These are phyloP conservation scores for Centrapalus pauciflorus DNA, from an alignment of 129 eudicot species.

Conservation along the genomic window DNA sequence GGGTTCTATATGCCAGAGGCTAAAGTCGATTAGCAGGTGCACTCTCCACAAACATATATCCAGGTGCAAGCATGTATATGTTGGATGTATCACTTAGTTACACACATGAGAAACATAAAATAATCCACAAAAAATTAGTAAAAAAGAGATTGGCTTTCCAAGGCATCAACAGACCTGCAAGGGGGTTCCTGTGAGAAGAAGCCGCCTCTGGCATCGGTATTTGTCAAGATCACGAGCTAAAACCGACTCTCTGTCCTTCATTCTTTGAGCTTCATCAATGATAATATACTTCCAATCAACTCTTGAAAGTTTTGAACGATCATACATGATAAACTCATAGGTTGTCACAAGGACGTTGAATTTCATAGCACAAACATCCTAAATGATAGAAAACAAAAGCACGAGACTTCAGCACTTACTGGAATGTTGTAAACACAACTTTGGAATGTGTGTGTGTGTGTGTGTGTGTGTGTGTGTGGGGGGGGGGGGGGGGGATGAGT, in stretches of 20 bases:
- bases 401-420: background rate
- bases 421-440: background rate
- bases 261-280: slow-evolving; percentile 97
- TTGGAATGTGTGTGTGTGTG: too few species aligned
- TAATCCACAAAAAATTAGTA: background rate
- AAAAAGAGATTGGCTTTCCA: background rate
- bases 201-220: slow-evolving; percentile 98
- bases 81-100: background rate
- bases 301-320: slow-evolving; percentile 82
- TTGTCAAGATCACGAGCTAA: slow-evolving; percentile 96
- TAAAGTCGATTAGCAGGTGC: background rate
- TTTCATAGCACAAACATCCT: slow-evolving; percentile 91
- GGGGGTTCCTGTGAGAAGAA: slow-evolving; percentile 96
- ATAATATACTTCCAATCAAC: slow-evolving; percentile 93
- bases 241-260: slow-evolving; percentile 98
- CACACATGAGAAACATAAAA: background rate
- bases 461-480: too few species aligned
- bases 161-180: slow-evolving; percentile 56
- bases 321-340: slow-evolving; percentile 95
- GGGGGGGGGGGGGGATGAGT: background rate
- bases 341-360: slow-evolving; percentile 97
- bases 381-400: slow-evolving; percentile 9
- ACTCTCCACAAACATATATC: background rate
- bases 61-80: background rate
- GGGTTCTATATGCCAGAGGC: background rate